Base-by-base conservation (phyloP, 1,284 basidiomycete species). In the Ganoderma leucocontextum region DNA sequence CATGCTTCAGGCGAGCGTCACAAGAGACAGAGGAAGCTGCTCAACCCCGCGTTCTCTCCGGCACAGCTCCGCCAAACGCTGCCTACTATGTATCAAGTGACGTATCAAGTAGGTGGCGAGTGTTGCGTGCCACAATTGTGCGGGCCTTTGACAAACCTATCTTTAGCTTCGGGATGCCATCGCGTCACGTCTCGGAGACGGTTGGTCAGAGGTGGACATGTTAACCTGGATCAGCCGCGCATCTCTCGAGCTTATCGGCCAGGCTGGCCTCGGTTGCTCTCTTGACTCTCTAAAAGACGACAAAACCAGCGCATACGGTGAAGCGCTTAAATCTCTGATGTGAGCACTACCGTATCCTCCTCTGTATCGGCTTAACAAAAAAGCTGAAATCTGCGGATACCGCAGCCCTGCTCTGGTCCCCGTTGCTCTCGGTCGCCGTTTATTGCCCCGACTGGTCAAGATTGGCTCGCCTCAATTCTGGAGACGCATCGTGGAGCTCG, bases 11-110 rank as follows among this genome's bases (percentile, higher is more conserved):
- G 74, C 33, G 72, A 71, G 15, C 67, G 70, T 1, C 73, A 76
- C 64, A 70, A 65, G 55, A 68, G 65, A 12, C 72, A 76, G 47
- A 65, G 73, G 33, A 75, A 77, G 65, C 62, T 78, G 36, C 72
- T 78, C 22, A 76, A 74, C 36, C 57, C 77, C 12, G 72, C 76
- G 15, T 78, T 78, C 65, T 74, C 76, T 1, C 60, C 69, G 19
- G 72, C 71, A 17, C 71, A 76, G 57, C 66, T 78, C 63, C 76
- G 77, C 22, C 59, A 69, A 19, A 58, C 75, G 49, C 44, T 75
- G 10, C 76, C 74, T 4, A 67, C 74, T 17, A 75, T 77, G 58
- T 55, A 75, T 39, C 57, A 73, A 61, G 75, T 77, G n/a, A 44
- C 29, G 25, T 52, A n/a, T 33, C 53, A 33, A 22, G 53, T 36